A percentile compares a stretch with the other conserved stretches of the same genome.
Conservation (phyloP, 1,139 yeast genomes). For the Yamadazyma songkhlaensis region DNA sequence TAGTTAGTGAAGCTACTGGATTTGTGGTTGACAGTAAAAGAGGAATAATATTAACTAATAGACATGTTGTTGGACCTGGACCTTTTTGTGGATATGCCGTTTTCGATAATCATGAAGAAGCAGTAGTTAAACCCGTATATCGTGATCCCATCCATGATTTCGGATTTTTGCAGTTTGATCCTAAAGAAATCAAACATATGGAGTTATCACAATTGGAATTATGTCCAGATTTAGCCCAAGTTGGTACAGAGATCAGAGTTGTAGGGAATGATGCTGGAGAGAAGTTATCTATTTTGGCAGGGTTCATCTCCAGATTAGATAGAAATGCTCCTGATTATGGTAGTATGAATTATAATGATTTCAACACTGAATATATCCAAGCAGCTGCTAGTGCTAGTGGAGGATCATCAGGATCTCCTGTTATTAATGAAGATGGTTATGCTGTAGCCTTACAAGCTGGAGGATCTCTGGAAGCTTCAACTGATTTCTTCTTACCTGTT, state of each 20-base stretch:
- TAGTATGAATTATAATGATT: constrained; percentile 83
- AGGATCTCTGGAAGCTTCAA: constrained; percentile 86
- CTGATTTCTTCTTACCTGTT: constrained; percentile 88
- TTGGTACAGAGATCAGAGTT: constrained; percentile 90
- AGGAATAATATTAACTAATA: constrained; percentile 85
- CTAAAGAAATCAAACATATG: constrained; percentile 70
- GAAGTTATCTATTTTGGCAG: constrained; percentile 81
- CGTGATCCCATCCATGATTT: constrained; percentile 88
- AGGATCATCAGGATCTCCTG: constrained; percentile 95
- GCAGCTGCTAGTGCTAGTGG: constrained; percentile 97
- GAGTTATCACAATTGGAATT: constrained; percentile 62
- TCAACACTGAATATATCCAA: constrained; percentile 93
- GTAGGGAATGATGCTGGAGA: constrained; percentile 98
- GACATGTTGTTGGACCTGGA: constrained; percentile 95
- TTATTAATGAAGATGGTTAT: constrained; percentile 79
- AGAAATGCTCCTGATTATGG: constrained; percentile 97
- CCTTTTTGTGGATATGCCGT: constrained; percentile 90
- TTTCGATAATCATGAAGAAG: constrained; percentile 93
- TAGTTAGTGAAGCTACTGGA: constrained; percentile 90
- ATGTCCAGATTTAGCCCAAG: constrained; percentile 78
- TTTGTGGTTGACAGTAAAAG: constrained; percentile 83
- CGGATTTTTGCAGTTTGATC: constrained; percentile 76
- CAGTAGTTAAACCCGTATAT: constrained; percentile 77
- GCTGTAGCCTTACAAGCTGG: constrained; percentile 96
- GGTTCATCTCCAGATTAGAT: constrained; percentile 86